A percentile compares a stretch with the other conserved stretches of the same genome.
These are phyloP conservation scores for Geoglossum glabrum DNA, from an alignment of 495 filamentous ascomycete genomes.

Conservation along the genomic window DNA sequence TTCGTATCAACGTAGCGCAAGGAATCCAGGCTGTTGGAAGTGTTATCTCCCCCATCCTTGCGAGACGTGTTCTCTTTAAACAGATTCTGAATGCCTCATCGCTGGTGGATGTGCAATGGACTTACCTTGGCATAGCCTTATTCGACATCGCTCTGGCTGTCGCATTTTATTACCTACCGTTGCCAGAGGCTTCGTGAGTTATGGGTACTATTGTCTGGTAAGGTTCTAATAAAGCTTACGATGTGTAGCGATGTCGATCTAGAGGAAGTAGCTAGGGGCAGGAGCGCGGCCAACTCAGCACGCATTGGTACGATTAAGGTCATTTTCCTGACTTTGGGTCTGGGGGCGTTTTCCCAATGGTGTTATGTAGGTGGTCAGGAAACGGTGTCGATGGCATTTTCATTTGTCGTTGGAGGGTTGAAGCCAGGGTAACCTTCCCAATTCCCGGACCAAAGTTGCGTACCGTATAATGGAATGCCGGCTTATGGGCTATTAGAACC, in stretches of 20 bases:
- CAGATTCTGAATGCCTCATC: conserved; percentile 28
- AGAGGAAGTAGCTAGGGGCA: conserved; percentile 30
- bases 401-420: conserved; percentile 19
- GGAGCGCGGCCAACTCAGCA: conserved; percentile 29
- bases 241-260: conserved; percentile 31
- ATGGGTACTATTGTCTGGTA: not conserved
- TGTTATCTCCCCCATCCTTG: conserved; percentile 39
- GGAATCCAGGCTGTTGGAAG: conserved; percentile 47
- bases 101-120: conserved; percentile 49
- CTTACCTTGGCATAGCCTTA: conserved; percentile 46
- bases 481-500: conserved; percentile 2
- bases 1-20: conserved; percentile 45
- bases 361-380: conserved; percentile 51
- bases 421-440: conserved; percentile 16
- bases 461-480: not conserved
- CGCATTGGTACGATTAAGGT: conserved; percentile 26
- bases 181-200: conserved; percentile 37
- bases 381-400: conserved; percentile 27
- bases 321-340: conserved; percentile 33
- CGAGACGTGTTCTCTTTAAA: conserved; percentile 39
- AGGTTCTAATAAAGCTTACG: not conserved
- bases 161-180: conserved; percentile 40
- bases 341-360: conserved; percentile 39
- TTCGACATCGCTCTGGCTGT: conserved; percentile 44
- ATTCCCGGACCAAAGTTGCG: conserved; percentile 13